Evolutionary conservation across 2,329 filamentous ascomycete genomes (phyloP), one percentile per base, ranked within the genome.

Genomic region (Zasmidium angulare): DNA sequence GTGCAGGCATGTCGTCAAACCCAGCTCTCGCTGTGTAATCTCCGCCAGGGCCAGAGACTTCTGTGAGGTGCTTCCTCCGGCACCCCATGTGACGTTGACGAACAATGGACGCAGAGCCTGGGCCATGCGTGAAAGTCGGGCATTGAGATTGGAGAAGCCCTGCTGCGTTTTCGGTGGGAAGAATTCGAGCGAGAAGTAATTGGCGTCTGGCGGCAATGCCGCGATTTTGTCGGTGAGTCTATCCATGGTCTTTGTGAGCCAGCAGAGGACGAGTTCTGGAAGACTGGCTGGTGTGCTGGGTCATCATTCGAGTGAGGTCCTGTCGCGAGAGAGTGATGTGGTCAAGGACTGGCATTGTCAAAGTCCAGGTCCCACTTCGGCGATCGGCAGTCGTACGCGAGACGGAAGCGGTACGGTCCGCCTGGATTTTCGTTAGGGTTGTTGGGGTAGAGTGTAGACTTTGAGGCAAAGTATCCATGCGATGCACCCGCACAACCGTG

Each of bases 151-250:
- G 63, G 91, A 89, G 71, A 95, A 96, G 66, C 95, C 95, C 87
- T 96, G 96, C 62, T 89, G 84, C 50, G 95, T 99, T 81, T 98
- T 99, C 64, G 95, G 95, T 67, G 95, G 95, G 80, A 99, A 99
- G 86, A 99, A 99, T 79, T 99, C 95, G 77, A 98, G 88, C 50
- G 95, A 98, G 78, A 96, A 96, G 81, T 95, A 98, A 74, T 85
- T 87, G 66, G 86, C 85, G 76, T 90, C 86, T 65, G 88, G 84
- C 75, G 91, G 90, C 79, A 99, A 80, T 62, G 91, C 90, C 78
- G 90, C 90, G 73, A 98, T 93, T 82, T 96, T 96, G 82, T 96
- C 89, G 63, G 91, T 78, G 29, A 66, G 49, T 52, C 61, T 66
- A 63, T 66, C 90, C 95, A 79, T 92, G 89, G 50, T 63, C 63